phyloP scores from a whole-genome alignment of 2,329 filamentous ascomycete genomes.

The Neofusicoccum parvum region DNA sequence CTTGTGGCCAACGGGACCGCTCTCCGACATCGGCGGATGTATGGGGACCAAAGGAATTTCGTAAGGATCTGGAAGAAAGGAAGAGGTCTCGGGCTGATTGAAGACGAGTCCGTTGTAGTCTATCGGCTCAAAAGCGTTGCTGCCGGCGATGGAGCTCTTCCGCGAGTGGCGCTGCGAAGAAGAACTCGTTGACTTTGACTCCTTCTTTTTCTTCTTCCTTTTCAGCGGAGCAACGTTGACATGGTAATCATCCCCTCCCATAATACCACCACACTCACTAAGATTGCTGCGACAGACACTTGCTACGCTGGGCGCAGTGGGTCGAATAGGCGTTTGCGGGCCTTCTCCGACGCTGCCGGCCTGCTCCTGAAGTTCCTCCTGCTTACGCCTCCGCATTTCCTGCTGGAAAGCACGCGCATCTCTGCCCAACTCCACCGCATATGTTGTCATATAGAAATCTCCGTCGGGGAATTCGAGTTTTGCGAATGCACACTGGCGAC shows the following conservation, averaged over 20 bases:
- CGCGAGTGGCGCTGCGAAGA: constrained; percentile 44
- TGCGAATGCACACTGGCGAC: constrained; percentile 56
- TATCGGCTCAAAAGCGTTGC: constrained; percentile 35
- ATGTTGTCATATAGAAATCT: constrained; percentile 77
- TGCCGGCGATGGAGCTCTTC: constrained; percentile 36
- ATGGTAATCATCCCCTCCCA: constrained; percentile 27
- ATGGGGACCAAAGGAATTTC: constrained; percentile 70
- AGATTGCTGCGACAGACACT: constrained; percentile 28
- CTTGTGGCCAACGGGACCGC: constrained; percentile 57
- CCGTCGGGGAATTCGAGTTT: constrained; percentile 74
- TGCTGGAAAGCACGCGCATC: constrained; percentile 62
- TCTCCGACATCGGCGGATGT: constrained; percentile 62
- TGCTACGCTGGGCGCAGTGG: constrained; percentile 12
- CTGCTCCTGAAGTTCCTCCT: constrained; percentile 48
- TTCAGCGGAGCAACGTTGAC: constrained; percentile 18
- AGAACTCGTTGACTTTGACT: constrained; percentile 55
- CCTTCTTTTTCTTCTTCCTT: constrained; percentile 23
- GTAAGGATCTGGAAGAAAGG: constrained; percentile 62
- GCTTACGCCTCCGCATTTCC: constrained; percentile 42
- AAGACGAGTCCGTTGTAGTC: constrained; percentile 58
- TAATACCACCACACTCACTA: constrained; percentile 31
- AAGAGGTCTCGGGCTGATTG: constrained; percentile 32
- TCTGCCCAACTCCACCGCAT: constrained; percentile 71
- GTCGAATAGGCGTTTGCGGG: constrained; percentile 24
- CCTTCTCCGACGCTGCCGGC: constrained; percentile 19